Conservation (phyloP, 768 basidiomycete genomes). For the Leccinum boreale region DNA sequence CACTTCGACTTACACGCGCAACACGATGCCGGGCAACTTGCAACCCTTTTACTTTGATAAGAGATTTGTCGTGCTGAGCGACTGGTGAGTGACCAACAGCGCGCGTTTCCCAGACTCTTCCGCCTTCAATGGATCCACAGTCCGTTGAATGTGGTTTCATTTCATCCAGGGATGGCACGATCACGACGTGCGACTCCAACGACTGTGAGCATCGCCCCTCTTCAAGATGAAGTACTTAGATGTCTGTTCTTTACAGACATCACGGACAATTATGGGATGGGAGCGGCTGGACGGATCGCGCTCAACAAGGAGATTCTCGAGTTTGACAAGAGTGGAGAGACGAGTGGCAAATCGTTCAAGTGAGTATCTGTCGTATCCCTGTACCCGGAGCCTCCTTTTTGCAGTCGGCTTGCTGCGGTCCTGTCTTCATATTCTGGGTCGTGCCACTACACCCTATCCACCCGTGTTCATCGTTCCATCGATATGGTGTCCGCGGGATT, state of each 20-base stretch:
- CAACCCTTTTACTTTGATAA: slow-evolving; percentile 49
- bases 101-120: background rate
- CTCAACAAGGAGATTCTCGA: slow-evolving; percentile 69
- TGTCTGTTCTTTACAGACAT: slow-evolving; percentile 48
- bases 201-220: slow-evolving; percentile 60
- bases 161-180: slow-evolving; percentile 73
- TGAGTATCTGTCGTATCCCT: slow-evolving; percentile 36
- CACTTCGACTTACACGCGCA: background rate
- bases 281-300: slow-evolving; percentile 64
- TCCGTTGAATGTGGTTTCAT: background rate
- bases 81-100: slow-evolving; percentile 60
- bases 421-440: background rate
- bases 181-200: slow-evolving; percentile 90
- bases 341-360: slow-evolving; percentile 32
- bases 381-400: background rate
- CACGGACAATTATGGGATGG: slow-evolving; percentile 90
- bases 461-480: background rate
- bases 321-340: slow-evolving; percentile 20
- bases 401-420: background rate
- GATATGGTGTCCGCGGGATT: slow-evolving; percentile 8
- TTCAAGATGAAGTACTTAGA: background rate
- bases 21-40: slow-evolving; percentile 11
- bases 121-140: background rate
- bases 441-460: background rate
- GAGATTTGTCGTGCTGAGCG: slow-evolving; percentile 82